A percentile compares a stretch with the other conserved stretches of the same genome.
phyloP scores from a whole-genome alignment of 1,284 basidiomycete genomes.

The Puccinia horiana region DNA sequence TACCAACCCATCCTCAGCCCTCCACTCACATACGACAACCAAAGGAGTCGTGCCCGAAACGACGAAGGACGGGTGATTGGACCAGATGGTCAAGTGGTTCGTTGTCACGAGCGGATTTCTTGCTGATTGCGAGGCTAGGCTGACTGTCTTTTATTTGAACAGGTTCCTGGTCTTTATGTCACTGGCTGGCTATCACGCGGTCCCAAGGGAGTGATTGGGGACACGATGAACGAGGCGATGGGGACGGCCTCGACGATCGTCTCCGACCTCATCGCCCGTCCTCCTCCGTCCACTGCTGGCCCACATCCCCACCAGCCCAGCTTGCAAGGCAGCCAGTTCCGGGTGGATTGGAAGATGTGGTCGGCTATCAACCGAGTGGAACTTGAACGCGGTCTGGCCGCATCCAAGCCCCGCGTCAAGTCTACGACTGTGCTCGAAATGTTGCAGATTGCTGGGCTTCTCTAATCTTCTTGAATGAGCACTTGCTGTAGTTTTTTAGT shows the following conservation, averaged over 20 bases:
- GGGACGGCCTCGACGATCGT: conserved; percentile 70
- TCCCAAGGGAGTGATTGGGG: conserved; percentile 85
- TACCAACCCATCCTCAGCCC: conserved; percentile 66
- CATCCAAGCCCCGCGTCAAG: neutral
- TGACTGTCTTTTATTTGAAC: neutral
- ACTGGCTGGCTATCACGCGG: conserved; percentile 92
- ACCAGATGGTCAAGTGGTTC: conserved; percentile 56
- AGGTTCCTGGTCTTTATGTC: conserved; percentile 74
- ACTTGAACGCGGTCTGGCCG: neutral
- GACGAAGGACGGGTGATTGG: conserved; percentile 59
- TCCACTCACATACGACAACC: conserved; percentile 60
- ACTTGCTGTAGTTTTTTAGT: neutral
- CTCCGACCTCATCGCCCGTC: neutral
- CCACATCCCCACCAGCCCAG: neutral
- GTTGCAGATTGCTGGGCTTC: neutral
- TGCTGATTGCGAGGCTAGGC: conserved; percentile 60
- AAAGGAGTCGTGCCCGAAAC: conserved; percentile 58
- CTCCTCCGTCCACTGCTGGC: neutral
- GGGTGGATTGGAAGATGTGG: neutral
- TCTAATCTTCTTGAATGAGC: neutral
- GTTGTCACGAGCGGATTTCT: conserved; percentile 48
- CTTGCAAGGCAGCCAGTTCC: neutral
- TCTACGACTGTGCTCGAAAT: neutral
- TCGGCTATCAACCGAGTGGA: neutral
- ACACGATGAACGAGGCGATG: conserved; percentile 92